Base-by-base conservation (phyloP, 1,284 basidiomycete species). In the Albatrellus sp. region DNA sequence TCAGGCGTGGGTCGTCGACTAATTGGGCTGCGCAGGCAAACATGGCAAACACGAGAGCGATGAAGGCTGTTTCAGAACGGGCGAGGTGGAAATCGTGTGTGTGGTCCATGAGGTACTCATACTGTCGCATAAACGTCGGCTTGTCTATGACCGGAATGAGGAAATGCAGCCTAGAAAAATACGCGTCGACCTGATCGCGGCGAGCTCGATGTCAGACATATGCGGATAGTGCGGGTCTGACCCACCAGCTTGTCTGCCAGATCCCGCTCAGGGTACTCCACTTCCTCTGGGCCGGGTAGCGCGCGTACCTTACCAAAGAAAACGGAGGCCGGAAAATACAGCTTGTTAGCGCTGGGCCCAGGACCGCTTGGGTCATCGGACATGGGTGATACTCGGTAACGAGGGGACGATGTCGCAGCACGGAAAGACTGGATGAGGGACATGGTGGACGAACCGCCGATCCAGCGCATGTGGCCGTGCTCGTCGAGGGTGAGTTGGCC, bases 401-500 rank as follows among this genome's bases (percentile, higher is more conserved):
- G 63, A 5, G 84, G 81, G 19, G 78, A 76, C 11, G 81, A 72
- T 14, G 83, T 85, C 49, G 83, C 60, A 37, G 80, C 75, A 46
- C 77, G 78, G 66, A 92, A 91, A 4, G 85, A 88, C 58, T 91
- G 87, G 45, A 92, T 88, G 52, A 92, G 73, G 8, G 88, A 87
- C 77, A 92, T 84, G 9, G 89, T 90, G 20, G 87, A 90, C 8
- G 88, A 90, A 40, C 87, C 83, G 30, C 89, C 89, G 54, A 92
- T 91, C 89, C 89, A 92, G 49, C 89, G 78, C 67, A 86, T 79
- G 61, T 90, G 88, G 17, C 89, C 89, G 53, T 90, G 80, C 59
- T 91, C 89, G 55, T 92, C 89, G 39, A 90, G 70, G 20, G 87
- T 83, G 46, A 91, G 74, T 58, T 90, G 88, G 16, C 88, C 89